Evolutionary conservation across 2,329 filamentous ascomycete genomes (phyloP).

Genomic region (Trichoderma lentiforme): DNA sequence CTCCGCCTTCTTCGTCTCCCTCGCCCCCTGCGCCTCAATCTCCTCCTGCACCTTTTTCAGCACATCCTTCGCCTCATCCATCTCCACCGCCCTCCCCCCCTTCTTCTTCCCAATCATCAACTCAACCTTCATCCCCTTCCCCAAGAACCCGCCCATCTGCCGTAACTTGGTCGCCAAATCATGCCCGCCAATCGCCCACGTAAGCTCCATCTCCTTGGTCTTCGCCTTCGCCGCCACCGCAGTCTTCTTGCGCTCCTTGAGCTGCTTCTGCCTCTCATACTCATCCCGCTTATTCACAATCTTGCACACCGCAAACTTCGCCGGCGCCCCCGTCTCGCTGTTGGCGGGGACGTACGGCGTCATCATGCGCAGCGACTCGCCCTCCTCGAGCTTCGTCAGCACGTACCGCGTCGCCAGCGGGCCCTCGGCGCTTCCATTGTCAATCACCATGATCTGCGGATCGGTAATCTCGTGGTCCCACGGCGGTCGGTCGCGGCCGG

Average conservation of each 20-base stretch:
- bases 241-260: conserved; percentile 44
- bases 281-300: conserved; percentile 59
- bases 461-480: conserved; percentile 45
- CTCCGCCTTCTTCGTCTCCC: conserved; percentile 43
- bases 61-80: conserved; percentile 59
- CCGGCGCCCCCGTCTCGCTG: conserved; percentile 23
- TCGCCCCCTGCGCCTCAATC: conserved; percentile 36
- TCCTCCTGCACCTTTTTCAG: conserved; percentile 42
- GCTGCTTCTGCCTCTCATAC: conserved; percentile 40
- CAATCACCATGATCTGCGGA: conserved; percentile 41
- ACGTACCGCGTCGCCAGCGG: conserved; percentile 39
- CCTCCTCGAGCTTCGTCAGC: conserved; percentile 37
- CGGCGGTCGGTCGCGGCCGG: conserved; percentile 38
- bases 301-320: conserved; percentile 62
- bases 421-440: conserved; percentile 37
- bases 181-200: conserved; percentile 77
- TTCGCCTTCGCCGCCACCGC: conserved; percentile 41
- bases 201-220: conserved; percentile 79
- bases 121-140: conserved; percentile 72
- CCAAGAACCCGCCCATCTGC: conserved; percentile 65
- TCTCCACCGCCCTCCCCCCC: conserved; percentile 55
- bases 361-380: conserved; percentile 42
- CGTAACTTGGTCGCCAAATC: conserved; percentile 72
- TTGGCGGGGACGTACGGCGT: conserved; percentile 36
- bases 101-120: conserved; percentile 65